phyloP scores from a whole-genome alignment of 1,139 yeast species.

The Kodamaea sp. region DNA sequence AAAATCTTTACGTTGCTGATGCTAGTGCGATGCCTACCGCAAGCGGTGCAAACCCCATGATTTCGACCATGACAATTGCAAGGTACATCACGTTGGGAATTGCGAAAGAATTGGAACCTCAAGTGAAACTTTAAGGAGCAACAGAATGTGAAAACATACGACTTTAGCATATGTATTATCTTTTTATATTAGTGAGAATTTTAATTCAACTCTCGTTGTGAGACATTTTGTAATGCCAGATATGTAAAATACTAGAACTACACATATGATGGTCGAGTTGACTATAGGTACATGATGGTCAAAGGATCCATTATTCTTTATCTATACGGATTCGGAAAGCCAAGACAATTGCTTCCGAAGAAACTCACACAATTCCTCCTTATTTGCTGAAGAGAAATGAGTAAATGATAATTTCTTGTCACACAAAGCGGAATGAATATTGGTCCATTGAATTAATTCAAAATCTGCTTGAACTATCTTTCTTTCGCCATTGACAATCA shows the following conservation, averaged over 20 bases:
- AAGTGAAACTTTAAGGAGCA: slow-evolving; percentile 34
- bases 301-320: no score
- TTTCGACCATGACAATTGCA: slow-evolving; percentile 43
- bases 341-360: slow-evolving; percentile 31
- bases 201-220: no score
- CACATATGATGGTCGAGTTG: no score
- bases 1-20: slow-evolving; percentile 57
- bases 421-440: slow-evolving; percentile 31
- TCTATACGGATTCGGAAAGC: slow-evolving; percentile 15
- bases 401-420: slow-evolving; percentile 25
- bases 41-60: slow-evolving; percentile 61
- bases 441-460: slow-evolving; percentile 38
- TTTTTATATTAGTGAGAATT: no score
- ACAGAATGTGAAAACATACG: no score
- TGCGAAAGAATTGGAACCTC: slow-evolving; percentile 34
- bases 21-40: slow-evolving; percentile 61
- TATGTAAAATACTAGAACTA: no score
- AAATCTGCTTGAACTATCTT: slow-evolving; percentile 25
- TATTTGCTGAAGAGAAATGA: slow-evolving; percentile 26
- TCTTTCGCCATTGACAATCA: slow-evolving; percentile 5
- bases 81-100: slow-evolving; percentile 39
- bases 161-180: no score
- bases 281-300: no score
- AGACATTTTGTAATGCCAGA: no score
- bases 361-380: slow-evolving; percentile 28